Percentiles rank a stretch among this genome's conserved stretches.
Conservation (phyloP, 495 filamentous ascomycete species). For the Tuber aestivum region DNA sequence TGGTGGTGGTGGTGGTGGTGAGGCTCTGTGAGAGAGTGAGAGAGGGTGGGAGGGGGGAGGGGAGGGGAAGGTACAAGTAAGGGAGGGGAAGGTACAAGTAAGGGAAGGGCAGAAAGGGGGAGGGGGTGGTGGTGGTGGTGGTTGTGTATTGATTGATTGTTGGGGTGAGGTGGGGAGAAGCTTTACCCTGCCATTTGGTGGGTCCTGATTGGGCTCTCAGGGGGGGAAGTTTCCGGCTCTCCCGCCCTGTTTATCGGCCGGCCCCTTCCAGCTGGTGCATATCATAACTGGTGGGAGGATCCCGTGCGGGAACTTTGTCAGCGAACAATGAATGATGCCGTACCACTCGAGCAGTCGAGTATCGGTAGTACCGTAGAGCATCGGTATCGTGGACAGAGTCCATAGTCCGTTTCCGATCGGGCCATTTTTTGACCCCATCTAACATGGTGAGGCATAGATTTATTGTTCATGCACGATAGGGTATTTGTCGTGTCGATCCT, state of each 20-base stretch:
- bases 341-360: no score
- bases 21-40: conserved; percentile 3
- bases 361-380: conserved; percentile 54
- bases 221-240: conserved; percentile 5
- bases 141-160: not conserved
- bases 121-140: no score
- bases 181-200: not conserved
- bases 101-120: not conserved
- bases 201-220: not conserved
- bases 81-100: not conserved
- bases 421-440: not conserved
- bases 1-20: conserved; percentile 10
- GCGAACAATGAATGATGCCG: no score
- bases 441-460: not conserved
- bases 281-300: not conserved
- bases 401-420: not conserved
- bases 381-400: conserved; percentile 45
- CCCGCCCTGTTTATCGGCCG: conserved; percentile 9
- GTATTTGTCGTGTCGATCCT: not conserved
- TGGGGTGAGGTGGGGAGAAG: not conserved
- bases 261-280: not conserved
- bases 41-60: not conserved
- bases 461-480: not conserved
- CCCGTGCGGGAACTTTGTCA: no score
- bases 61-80: not conserved